Base-by-base conservation (phyloP, 495 filamentous ascomycete genomes). In the Penicillium nucicola region DNA sequence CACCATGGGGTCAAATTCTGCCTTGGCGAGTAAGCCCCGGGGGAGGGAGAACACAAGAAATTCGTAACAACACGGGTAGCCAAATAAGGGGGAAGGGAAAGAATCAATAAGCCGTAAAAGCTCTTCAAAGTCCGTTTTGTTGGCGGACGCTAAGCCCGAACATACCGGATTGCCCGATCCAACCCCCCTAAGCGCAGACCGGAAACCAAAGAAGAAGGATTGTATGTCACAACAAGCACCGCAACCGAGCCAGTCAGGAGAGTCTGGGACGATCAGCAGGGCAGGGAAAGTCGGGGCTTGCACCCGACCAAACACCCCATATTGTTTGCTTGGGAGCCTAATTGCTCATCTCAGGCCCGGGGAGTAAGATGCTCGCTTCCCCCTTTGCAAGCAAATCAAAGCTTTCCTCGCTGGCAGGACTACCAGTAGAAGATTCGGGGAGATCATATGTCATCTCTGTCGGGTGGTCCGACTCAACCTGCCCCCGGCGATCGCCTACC, bases 371-470 rank as follows among this genome's bases (percentile, higher is more conserved):
- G 47, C 74, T 77, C 22, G 74, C 74, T 58, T 77, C 74, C n/a
- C 72, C 69, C 44, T 60, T 58, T 7, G 70, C 67, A 42, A 76
- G 63, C 44, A 84, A 60, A 64, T 85, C 82, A 64, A 84, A 86
- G 66, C 82, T 86, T 53, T 85, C 82, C 46, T 80, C 83, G 60
- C 82, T 85, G 18, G 70, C 72, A 35, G 72, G 69, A 22, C 55
- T 74, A n/a, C n/a, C n/a, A n/a, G n/a, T n/a, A 36, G 71, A 66
- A 64, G 57, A 56, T 65, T 72, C 20, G 66, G 51, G 25, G 25
- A 28, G 10, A 8, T 28, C 25, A 28, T 28, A 28, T 8, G 25
- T 28, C 7, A 28, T 28, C 25, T 28, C 25, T 33, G 53, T 52
- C 25, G 46, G 40, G 8, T 44, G 44, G 7, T 61, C 60, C 20